phyloP scores from a whole-genome alignment of 2,329 filamentous ascomycete genomes.

The Atkinsonella texensis region DNA sequence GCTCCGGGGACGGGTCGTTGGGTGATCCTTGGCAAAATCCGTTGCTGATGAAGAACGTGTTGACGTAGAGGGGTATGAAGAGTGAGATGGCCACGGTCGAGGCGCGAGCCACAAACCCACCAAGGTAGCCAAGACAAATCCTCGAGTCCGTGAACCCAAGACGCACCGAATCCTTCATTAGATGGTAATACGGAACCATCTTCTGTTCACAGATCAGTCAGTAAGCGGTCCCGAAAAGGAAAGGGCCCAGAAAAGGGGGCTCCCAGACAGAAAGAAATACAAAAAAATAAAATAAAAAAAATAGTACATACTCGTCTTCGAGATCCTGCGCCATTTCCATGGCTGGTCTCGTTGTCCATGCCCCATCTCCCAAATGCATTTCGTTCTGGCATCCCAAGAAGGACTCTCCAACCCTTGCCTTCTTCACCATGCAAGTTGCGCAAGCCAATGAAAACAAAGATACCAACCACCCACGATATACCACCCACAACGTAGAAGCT shows the following conservation, averaged over 20 bases:
- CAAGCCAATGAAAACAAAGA: constrained; percentile 70
- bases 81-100: constrained; percentile 92
- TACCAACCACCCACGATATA: constrained; percentile 59
- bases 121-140: constrained; percentile 80
- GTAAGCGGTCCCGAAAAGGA: no score
- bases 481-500: constrained; percentile 79
- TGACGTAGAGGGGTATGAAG: constrained; percentile 88
- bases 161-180: constrained; percentile 50
- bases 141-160: constrained; percentile 64
- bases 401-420: constrained; percentile 55
- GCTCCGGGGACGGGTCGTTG: constrained; percentile 53
- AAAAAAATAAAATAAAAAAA: no score
- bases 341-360: constrained; percentile 4
- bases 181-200: constrained; percentile 44
- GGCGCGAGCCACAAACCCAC: constrained; percentile 87
- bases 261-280: no score
- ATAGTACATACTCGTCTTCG: constrained; percentile 16
- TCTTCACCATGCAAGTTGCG: constrained; percentile 59
- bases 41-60: constrained; percentile 73
- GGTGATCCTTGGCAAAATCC: constrained; percentile 64
- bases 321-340: constrained; percentile 8
- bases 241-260: no score
- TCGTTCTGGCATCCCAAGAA: constrained; percentile 32
- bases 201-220: constrained; percentile 11
- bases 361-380: constrained; percentile 11